Percentiles rank a stretch among this genome's conserved stretches.
Conservation (phyloP, 1,139 yeast genomes). For the Zygoascus sp. region DNA sequence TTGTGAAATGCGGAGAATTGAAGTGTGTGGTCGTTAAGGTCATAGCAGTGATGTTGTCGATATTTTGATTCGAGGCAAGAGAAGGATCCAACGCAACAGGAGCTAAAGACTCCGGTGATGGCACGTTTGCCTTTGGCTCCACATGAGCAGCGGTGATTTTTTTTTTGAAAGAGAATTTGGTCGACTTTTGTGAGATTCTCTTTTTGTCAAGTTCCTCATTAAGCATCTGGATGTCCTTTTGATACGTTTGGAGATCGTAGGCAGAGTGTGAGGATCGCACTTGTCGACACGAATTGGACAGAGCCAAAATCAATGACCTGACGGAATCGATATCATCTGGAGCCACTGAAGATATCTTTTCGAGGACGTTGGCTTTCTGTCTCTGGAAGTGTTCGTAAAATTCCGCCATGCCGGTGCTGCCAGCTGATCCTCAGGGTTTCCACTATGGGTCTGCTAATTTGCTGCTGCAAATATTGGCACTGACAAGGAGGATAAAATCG, state of each 20-base stretch:
- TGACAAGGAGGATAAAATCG: not conserved
- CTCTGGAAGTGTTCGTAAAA: conserved; percentile 19
- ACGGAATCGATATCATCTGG: conserved; percentile 16
- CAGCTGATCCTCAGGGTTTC: not conserved
- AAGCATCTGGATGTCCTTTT: conserved; percentile 17
- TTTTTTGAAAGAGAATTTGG: conserved; percentile 7
- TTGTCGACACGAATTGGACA: conserved; percentile 20
- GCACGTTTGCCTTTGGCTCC: too few relatives aligned
- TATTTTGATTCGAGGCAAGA: not conserved
- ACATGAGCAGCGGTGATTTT: too few relatives aligned
- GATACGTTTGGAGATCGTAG: conserved; percentile 25
- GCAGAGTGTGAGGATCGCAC: conserved; percentile 20
- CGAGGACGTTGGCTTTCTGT: conserved; percentile 18
- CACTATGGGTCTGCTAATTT: not conserved
- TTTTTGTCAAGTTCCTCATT: conserved; percentile 14
- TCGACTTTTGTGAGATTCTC: not conserved
- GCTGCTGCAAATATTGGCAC: not conserved
- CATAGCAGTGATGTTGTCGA: not conserved
- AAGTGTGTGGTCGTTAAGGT: not conserved
- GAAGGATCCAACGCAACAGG: not conserved
- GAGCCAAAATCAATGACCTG: conserved; percentile 15
- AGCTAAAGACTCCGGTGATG: too few relatives aligned
- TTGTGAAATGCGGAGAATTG: conserved; percentile 1
- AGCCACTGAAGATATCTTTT: conserved; percentile 17
- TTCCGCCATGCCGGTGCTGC: conserved; percentile 4